Evolutionary conservation across 495 filamentous ascomycete genomes (phyloP), one percentile per base, ranked within the genome.

Genomic region (Trichoderma gamsii): DNA sequence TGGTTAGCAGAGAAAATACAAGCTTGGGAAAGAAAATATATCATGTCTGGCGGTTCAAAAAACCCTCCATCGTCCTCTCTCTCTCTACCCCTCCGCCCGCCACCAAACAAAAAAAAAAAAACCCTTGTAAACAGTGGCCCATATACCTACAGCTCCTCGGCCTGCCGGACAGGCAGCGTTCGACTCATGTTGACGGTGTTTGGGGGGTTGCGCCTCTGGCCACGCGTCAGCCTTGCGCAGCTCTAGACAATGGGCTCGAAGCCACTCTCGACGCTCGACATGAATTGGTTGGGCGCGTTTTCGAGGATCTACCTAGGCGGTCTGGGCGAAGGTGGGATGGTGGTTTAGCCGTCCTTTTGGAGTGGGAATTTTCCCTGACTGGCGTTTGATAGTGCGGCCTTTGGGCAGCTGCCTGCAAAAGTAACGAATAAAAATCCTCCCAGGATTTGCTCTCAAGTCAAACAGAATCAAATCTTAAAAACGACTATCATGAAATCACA

Each of bases 141-240:
- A 61, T 61, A 61, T 61, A 61, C 56, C 56, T 61, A 61, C 56
- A 61, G 56, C 56, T 61, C 56, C 56, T 61, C 56, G 56, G 56
- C 56, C 56, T 61, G 56, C 56, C 56, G 56, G 9, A 29, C 56
- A n/a, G 56, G 56, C 56, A 61, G 56, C 27, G 56, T 61, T 61
- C 56, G 56, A 61, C 56, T 61, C 56, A 61, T 61, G 56, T 5
- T 32, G 56, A 61, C 56, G 56, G 56, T 61, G 56, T 61, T 61
- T 61, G 56, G 56, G 56, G 4, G 56, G 56, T 11, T 61, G 56
- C 56, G 56, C 56, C 56, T 61, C 56, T 61, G 56, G 56, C 56
- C 56, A 61, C 56, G 56, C 56, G 56, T 61, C 56, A 61, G 56
- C 56, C 56, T 61, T 61, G 56, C 56, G 56, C 56, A 61, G 56